Conservation (phyloP, 2,329 filamentous ascomycete species). For the Alternaria triticimaculans region DNA sequence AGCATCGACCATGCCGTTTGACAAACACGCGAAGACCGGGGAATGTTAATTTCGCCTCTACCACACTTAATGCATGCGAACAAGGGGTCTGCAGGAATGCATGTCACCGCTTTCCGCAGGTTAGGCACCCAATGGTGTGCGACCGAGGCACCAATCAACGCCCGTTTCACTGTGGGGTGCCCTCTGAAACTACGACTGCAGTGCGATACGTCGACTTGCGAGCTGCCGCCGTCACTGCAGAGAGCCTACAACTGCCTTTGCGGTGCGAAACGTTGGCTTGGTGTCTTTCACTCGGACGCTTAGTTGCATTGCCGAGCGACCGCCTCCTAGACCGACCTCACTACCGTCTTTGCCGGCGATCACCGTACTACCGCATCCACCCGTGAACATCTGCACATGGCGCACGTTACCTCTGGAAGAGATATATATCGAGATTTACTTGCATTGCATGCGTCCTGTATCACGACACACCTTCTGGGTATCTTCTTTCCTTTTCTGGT, state of each 20-base stretch:
- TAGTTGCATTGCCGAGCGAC: slow-evolving; percentile 26
- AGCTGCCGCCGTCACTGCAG: slow-evolving; percentile 39
- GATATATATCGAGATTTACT: slow-evolving; percentile 44
- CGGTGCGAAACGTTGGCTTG: slow-evolving; percentile 25
- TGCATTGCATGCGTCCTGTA: slow-evolving; percentile 46
- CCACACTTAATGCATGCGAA: slow-evolving; percentile 29
- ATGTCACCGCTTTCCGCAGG: slow-evolving; percentile 42
- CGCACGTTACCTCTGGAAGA: slow-evolving; percentile 34
- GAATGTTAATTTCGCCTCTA: slow-evolving; percentile 26
- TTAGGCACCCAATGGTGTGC: slow-evolving; percentile 28
- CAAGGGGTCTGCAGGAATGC: slow-evolving; percentile 41
- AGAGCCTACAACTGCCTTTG: slow-evolving; percentile 35
- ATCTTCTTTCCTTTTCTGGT: slow-evolving; percentile 26
- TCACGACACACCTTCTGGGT: slow-evolving; percentile 27
- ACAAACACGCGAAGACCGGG: slow-evolving; percentile 18
- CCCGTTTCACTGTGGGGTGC: slow-evolving; percentile 17
- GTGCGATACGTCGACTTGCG: slow-evolving; percentile 41
- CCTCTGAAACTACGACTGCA: slow-evolving; percentile 35
- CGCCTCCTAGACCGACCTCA: slow-evolving; percentile 22
- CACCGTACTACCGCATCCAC: not conserved
- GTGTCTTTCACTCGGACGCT: slow-evolving; percentile 22
- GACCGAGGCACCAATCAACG: slow-evolving; percentile 36
- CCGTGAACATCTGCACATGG: slow-evolving; percentile 32
- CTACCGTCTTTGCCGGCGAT: slow-evolving; percentile 31
- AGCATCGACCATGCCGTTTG: slow-evolving; percentile 22